Conservation (phyloP, 805 yeast species). For the Blastobotrys mokoenaii region DNA sequence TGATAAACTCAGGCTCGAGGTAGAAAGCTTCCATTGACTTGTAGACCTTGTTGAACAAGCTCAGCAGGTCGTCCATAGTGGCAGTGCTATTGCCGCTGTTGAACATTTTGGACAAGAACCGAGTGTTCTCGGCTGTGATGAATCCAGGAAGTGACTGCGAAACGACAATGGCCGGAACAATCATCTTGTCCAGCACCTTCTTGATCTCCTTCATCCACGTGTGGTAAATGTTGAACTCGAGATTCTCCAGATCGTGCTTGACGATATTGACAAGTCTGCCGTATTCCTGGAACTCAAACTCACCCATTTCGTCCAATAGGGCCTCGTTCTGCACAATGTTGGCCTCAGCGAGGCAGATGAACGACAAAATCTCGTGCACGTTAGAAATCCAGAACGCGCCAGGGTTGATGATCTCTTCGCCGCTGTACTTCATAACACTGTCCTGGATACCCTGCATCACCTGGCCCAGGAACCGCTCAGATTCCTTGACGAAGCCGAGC, state of each 20-base stretch:
- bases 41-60: constrained; percentile 80
- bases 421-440: constrained; percentile 69
- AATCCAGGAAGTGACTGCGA: constrained; percentile 96
- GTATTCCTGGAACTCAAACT: constrained; percentile 83
- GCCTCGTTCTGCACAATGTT: constrained; percentile 83
- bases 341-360: constrained; percentile 87
- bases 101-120: constrained; percentile 78
- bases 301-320: constrained; percentile 75
- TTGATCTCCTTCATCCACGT: constrained; percentile 96
- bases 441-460: constrained; percentile 81
- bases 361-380: constrained; percentile 90
- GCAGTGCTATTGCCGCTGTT: constrained; percentile 53
- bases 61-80: constrained; percentile 90
- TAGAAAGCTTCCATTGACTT: constrained; percentile 91
- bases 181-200: constrained; percentile 81
- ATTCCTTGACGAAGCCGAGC: constrained; percentile 83
- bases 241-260: constrained; percentile 86
- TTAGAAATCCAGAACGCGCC: constrained; percentile 98
- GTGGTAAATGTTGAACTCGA: constrained; percentile 88
- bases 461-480: constrained; percentile 84
- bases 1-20: constrained; percentile 75
- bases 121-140: constrained; percentile 73
- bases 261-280: constrained; percentile 82
- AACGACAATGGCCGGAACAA: constrained; percentile 88
- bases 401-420: constrained; percentile 78